Percentiles rank a stretch among this genome's conserved stretches.
These are phyloP conservation scores for Cercospora janseana DNA, from an alignment of 2,329 filamentous ascomycete species.

Conservation along the genomic window DNA sequence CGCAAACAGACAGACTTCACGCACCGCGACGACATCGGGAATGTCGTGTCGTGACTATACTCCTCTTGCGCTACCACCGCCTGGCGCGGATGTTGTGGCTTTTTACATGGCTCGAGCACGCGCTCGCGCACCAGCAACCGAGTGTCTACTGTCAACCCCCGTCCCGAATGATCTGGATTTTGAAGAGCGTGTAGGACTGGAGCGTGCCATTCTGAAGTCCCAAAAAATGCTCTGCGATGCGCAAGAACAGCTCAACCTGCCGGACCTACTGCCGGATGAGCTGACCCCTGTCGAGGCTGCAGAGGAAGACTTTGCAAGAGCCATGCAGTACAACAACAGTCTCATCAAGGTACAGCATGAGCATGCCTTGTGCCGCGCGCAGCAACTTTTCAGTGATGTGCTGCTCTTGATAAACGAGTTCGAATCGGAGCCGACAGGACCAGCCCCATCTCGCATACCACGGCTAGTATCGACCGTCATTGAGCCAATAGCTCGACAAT, in stretches of 20 bases:
- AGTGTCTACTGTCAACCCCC: too few species aligned
- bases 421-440: not conserved
- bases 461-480: not conserved
- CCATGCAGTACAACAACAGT: constrained; percentile 13
- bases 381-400: constrained; percentile 14
- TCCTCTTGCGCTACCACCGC: too few species aligned
- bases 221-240: constrained; percentile 5
- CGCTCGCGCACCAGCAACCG: too few species aligned
- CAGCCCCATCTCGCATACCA: constrained; percentile 1
- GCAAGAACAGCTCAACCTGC: constrained; percentile 15
- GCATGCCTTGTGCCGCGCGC: not conserved
- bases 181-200: constrained; percentile 14
- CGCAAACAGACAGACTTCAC: too few species aligned
- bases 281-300: constrained; percentile 16
- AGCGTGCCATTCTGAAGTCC: constrained; percentile 20
- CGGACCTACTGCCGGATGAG: constrained; percentile 6
- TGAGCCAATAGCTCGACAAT: not conserved
- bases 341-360: constrained; percentile 1
- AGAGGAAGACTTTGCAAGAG: constrained; percentile 12
- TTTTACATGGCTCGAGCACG: too few species aligned
- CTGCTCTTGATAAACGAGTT: constrained; percentile 11
- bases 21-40: too few species aligned
- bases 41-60: too few species aligned
- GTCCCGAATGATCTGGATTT: constrained; percentile 16
- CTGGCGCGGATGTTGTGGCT: too few species aligned